Base-by-base conservation (phyloP, 352 stramenopile species). In the Aphanomyces stellatus region DNA sequence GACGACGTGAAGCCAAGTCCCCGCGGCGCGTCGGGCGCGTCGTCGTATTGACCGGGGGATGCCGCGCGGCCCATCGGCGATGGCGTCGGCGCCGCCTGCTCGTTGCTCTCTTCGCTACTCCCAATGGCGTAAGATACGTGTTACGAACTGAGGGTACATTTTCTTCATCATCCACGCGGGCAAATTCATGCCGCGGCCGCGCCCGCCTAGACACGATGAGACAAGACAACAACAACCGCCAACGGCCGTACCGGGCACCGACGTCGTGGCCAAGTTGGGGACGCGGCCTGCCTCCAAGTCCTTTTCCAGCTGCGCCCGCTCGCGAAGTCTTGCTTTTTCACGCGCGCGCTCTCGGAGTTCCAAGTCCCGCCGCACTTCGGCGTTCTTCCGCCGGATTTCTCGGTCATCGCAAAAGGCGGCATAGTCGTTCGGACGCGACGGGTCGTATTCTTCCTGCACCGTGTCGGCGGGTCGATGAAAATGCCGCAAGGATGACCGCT, bases 91-190 rank as follows among this genome's bases (percentile, higher is more conserved):
- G 11, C 37, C n/a, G 37, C 37, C 37, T 46, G 13, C 11, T 46
- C 37, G 37, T 19, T 46, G 37, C n/a, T 46, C 2, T 46, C 37
- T 19, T 46, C 37, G 37, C 37, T 46, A 46, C 13, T 11, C 11
- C 37, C 13, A n/a, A n/a, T n/a, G 37, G n/a, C 11, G 13, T 19
- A 46, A 19, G 0, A 46, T 46, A n/a, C 37, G n/a, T n/a, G n/a
- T 19, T 46, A n/a, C 11, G n/a, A 2, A 46, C n/a, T 11, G 11
- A 46, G 37, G 11, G 37, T 71, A 91, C 85, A 92, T 91, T 71
- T 93, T 93, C 75, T 96, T 96, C 61, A 78, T 86, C 85, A 97
- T 96, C 90, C 90, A 97, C 34, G 90, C 89, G 17, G 90, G 90
- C 69, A 97, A 78, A 8, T 92, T 96, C 80, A 97, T 90, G 43